Evolutionary conservation across 345 rosid genomes (phyloP).

Genomic region (Arabidopsis thaliana): DNA sequence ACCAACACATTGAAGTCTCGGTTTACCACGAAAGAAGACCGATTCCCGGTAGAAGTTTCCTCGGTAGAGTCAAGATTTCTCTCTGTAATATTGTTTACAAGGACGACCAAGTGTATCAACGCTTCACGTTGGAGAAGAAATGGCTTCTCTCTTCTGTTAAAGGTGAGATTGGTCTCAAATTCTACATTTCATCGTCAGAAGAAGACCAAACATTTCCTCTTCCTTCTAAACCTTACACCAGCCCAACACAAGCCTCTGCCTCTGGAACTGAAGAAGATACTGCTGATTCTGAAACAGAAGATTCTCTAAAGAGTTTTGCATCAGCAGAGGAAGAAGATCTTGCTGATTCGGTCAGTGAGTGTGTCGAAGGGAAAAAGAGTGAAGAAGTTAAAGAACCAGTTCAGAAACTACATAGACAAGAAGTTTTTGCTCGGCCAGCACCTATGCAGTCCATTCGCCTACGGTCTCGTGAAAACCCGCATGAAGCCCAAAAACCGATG

Average conservation of each 20-base stretch:
- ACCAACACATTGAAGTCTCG: conserved; percentile 50
- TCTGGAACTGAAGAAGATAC: conserved; percentile 35
- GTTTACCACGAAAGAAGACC: conserved; percentile 58
- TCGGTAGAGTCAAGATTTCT: conserved; percentile 55
- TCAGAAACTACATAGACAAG: conserved; percentile 45
- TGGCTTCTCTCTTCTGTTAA: conserved; percentile 53
- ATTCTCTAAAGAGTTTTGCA: conserved; percentile 31
- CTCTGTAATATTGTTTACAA: conserved; percentile 52
- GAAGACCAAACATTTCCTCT: conserved; percentile 17
- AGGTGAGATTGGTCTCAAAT: conserved; percentile 64
- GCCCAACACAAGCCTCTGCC: conserved; percentile 16
- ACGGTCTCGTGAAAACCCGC: conserved; percentile 38
- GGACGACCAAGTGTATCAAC: conserved; percentile 61
- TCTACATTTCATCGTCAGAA: conserved; percentile 44
- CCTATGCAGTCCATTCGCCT: conserved; percentile 47
- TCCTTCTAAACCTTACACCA: conserved; percentile 17
- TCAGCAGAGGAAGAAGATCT: conserved; percentile 39
- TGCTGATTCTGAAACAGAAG: conserved; percentile 42
- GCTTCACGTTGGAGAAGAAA: conserved; percentile 52
- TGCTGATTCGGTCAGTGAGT: conserved; percentile 8
- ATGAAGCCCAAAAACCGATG: conserved; percentile 15
- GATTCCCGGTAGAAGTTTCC: conserved; percentile 52
- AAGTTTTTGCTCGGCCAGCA: conserved; percentile 47
- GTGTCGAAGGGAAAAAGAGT: conserved; percentile 3
- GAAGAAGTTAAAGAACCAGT: conserved; percentile 32